A percentile compares a stretch with the other conserved stretches of the same genome.
These are phyloP conservation scores for Aspergillus pseudotamarii DNA, from an alignment of 2,329 filamentous ascomycete species.

Conservation along the genomic window DNA sequence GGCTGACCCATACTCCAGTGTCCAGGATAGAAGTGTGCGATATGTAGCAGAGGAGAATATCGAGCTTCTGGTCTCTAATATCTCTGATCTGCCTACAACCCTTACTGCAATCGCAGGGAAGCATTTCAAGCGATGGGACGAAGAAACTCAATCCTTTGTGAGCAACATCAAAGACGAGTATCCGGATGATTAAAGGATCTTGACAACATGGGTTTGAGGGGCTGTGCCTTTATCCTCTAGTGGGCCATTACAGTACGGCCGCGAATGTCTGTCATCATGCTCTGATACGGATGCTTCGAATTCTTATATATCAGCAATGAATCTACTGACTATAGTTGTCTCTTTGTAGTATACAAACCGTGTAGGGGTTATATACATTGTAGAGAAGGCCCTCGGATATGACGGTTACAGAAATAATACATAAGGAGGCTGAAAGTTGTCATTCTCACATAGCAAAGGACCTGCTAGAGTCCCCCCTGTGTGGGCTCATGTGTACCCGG, in stretches of 20 bases:
- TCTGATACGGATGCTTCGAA: too few species aligned
- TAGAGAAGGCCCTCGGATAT: too few species aligned
- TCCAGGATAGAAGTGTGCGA: constrained; percentile 68
- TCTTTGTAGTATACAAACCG: too few species aligned
- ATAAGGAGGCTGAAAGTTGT: too few species aligned
- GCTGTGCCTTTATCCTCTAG: neutral
- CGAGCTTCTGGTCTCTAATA: constrained; percentile 56
- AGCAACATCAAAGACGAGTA: constrained; percentile 84
- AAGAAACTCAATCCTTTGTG: constrained; percentile 67
- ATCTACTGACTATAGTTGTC: too few species aligned
- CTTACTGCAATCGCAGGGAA: constrained; percentile 74
- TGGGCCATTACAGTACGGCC: neutral
- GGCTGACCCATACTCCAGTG: constrained; percentile 47
- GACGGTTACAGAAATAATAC: too few species aligned
- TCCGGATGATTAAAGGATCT: constrained; percentile 70
- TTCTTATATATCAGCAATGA: too few species aligned
- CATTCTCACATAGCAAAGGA: too few species aligned
- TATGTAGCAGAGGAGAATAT: constrained; percentile 86
- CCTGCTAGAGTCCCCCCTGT: too few species aligned
- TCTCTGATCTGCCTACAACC: constrained; percentile 52
- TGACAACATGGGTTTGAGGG: neutral
- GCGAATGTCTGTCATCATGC: neutral
- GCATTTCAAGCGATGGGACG: constrained; percentile 87
- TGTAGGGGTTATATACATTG: too few species aligned
- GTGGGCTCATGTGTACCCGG: too few species aligned